Base-by-base conservation (phyloP, 2,329 filamentous ascomycete genomes). In the Trichoderma asperellum region DNA sequence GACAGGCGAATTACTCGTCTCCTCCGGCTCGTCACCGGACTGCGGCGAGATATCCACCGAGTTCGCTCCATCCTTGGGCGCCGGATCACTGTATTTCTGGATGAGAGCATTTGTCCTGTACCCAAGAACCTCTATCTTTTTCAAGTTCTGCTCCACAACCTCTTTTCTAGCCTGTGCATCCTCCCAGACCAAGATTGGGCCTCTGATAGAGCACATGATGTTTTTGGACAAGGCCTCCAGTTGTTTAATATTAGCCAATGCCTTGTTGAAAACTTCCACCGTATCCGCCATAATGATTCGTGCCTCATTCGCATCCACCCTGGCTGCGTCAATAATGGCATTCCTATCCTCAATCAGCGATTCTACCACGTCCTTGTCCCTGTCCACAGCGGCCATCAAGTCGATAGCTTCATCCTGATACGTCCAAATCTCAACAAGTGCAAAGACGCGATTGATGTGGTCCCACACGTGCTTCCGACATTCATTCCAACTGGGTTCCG, bases 1-100 rank as follows among this genome's bases (percentile, higher is more conserved):
- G 5, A 21, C 1, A 4, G 0, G 4, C 27, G 16, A 2, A 14
- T 5, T 4, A 16, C 10, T 0, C 5, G 10, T 7, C 1, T 32
- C 21, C 37, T 61, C 58, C 1, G 40, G 10, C 1, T 61, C 2
- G 27, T 6, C 29, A 4, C 12, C 18, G 29, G 6, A 7, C 14
- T 61, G 37, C 3, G 18, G n/a, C 16, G n/a, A 12, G 18, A 7
- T 4, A 5, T 32, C 37, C 1, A 4, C 14, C 29, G 24, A 18
- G 18, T 5, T 43, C 7, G 18, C 7, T 8, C 6, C 37, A 34
- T 61, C 1, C 0, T 1, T 1, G 12, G 27, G 0, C 27, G 21
- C 34, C 14, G 58, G 58, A 47, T 6, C 40, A 11, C 58, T 24
- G 2, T 61, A 61, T 10, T 61, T 61, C 2, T 47, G 37, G 4